Percentiles rank a stretch among this genome's conserved stretches.
Conservation (phyloP, 1,139 yeast species). For the Blastobotrys illinoisensis region DNA sequence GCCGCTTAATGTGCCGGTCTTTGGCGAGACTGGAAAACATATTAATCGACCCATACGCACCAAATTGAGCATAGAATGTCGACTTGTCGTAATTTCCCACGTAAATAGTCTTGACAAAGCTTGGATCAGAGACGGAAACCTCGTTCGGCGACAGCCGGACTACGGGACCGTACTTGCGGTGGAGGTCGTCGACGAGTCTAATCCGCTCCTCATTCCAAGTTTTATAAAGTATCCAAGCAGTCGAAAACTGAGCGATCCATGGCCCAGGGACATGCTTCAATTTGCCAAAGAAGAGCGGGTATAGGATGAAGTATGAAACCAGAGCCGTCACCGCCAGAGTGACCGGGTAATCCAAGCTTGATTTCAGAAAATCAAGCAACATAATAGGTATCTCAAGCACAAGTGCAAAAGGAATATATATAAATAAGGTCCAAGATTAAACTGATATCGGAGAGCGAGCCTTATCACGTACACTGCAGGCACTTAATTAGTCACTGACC, state of each 20-base stretch:
- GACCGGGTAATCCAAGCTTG: neutral
- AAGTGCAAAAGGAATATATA: too few relatives aligned
- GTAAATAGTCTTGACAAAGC: constrained; percentile 52
- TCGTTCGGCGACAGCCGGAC: constrained; percentile 60
- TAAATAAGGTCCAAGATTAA: too few relatives aligned
- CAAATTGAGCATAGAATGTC: constrained; percentile 55
- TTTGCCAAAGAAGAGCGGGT: constrained; percentile 18
- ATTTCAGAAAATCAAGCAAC: neutral
- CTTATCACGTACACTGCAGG: neutral
- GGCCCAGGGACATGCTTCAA: constrained; percentile 59
- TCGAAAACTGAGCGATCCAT: constrained; percentile 43
- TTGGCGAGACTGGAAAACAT: constrained; percentile 54
- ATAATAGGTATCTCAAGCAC: neutral
- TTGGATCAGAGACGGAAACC: constrained; percentile 52
- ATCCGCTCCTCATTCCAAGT: constrained; percentile 54
- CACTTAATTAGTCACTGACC: neutral
- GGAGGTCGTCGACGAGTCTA: constrained; percentile 45
- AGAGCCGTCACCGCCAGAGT: neutral
- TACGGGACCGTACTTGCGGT: constrained; percentile 52
- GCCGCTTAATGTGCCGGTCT: constrained; percentile 43
- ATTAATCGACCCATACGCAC: constrained; percentile 52
- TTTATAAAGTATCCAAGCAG: constrained; percentile 44
- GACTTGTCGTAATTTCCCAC: constrained; percentile 55
- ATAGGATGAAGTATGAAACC: constrained; percentile 13
- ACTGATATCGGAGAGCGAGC: constrained; percentile 1